These are phyloP conservation scores for Ceratocystis cacaofunesta DNA, from an alignment of 2,329 filamentous ascomycete species.

Conservation along the genomic window DNA sequence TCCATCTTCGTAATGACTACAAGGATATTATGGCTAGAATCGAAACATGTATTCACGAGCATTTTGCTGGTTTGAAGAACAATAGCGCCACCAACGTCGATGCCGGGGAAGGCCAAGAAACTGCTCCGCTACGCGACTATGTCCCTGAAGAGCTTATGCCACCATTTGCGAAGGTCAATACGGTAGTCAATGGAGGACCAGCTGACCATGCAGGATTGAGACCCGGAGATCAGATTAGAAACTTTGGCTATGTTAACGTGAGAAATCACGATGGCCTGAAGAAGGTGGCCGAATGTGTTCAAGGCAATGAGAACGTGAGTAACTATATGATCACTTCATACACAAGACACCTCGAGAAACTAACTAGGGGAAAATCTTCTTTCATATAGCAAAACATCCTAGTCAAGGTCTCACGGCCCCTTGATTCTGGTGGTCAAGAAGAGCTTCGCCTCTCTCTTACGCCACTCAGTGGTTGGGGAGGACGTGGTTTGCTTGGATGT, in stretches of 20 bases:
- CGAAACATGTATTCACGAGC: constrained; percentile 74
- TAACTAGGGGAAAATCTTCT: background rate
- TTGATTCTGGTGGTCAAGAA: constrained; percentile 29
- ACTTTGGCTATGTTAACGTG: constrained; percentile 72
- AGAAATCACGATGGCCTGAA: constrained; percentile 73
- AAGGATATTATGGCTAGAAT: constrained; percentile 73
- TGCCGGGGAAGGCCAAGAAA: background rate
- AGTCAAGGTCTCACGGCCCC: constrained; percentile 47
- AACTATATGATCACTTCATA: background rate
- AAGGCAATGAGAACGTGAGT: constrained; percentile 78
- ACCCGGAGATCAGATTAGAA: constrained; percentile 64
- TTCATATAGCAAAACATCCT: constrained; percentile 46
- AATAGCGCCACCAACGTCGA: background rate
- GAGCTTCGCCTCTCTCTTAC: constrained; percentile 58
- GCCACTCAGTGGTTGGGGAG: constrained; percentile 74
- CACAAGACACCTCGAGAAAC: background rate
- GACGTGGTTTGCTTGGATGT: constrained; percentile 76
- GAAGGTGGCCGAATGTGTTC: constrained; percentile 79
- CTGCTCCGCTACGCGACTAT: constrained; percentile 11
- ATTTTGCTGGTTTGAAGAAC: constrained; percentile 48
- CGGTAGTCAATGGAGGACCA: constrained; percentile 61
- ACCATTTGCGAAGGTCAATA: constrained; percentile 87
- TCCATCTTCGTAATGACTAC: constrained; percentile 82
- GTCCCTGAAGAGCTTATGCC: constrained; percentile 4
- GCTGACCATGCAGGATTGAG: constrained; percentile 70